Base-by-base conservation (phyloP, 208 protist species). In the Leishmania aethiopica region DNA sequence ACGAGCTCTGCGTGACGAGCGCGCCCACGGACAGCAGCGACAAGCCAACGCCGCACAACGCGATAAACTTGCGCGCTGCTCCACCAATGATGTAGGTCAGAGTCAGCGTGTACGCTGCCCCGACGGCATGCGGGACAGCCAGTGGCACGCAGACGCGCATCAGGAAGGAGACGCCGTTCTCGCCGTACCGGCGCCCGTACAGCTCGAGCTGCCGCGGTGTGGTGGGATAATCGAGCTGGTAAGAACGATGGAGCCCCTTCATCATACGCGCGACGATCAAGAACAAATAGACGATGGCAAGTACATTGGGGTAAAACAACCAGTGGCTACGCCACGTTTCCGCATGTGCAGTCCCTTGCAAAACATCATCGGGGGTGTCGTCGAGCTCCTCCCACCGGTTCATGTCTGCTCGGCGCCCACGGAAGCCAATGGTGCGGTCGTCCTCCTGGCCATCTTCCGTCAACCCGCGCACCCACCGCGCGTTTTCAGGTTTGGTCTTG, bases 401-500 rank as follows among this genome's bases (percentile, higher is more conserved):
- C 55, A 77, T 78, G 53, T 76, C 82, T 8, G 35, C 74, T 72
- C 80, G 82, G 77, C 85, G 75, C 25, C 66, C 47, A 22, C 69
- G 72, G 42, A 79, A 78, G 25, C 70, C 82, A 62, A 37, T 51
- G 32, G 40, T 49, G 40, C 59, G 70, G 28, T 83, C 53, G 42
- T 87, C 72, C 1, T 86, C 81, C 47, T 88, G 84, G 57, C 90
- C 88, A 55, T 92, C 86, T 19, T 85, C 90, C 7, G 84, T 84
- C 49, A 97, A 81, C 3, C 95, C 95, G n/a, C 88, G 88, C 74
- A 97, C 95, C 92, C 92, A 96, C 25, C 77, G 84, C 25, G 93
- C 92, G 15, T 77, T 81, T 3, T 60, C 40, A 25, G 87, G 86
- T 55, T 97, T 97, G 15, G 66, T 71, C 6, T 64, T 76, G 42